These are phyloP conservation scores for Solanum lignicaule DNA, from an alignment of 257 asterid genomes.

Conservation along the genomic window DNA sequence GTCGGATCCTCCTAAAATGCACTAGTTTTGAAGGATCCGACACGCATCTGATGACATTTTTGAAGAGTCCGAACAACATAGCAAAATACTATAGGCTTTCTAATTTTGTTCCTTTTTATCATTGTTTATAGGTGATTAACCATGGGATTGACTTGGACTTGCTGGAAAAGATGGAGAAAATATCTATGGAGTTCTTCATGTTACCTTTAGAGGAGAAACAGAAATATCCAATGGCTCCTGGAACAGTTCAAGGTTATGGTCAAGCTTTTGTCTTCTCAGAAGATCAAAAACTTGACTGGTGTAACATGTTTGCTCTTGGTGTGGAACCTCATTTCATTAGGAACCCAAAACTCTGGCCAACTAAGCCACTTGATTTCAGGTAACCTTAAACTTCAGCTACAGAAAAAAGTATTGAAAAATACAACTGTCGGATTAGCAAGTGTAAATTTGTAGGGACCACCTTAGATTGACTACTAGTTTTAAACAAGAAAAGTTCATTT, in stretches of 20 bases:
- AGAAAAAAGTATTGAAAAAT: neutral
- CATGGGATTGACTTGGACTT: constrained; percentile 69
- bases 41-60: too few species aligned
- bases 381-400: neutral
- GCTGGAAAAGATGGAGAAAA: constrained; percentile 57
- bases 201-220: constrained; percentile 91
- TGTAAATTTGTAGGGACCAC: neutral
- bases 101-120: neutral
- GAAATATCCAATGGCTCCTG: constrained; percentile 85
- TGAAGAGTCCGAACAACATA: neutral
- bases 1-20: neutral
- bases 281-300: constrained; percentile 93
- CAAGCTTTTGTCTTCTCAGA: constrained; percentile 95
- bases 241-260: constrained; percentile 92
- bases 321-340: constrained; percentile 52
- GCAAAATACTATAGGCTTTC: neutral
- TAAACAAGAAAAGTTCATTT: neutral
- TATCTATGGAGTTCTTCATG: constrained; percentile 68
- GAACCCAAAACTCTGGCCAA: constrained; percentile 76
- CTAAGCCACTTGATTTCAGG: constrained; percentile 73
- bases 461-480: neutral
- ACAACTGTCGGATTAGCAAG: neutral
- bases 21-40: neutral
- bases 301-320: constrained; percentile 99
- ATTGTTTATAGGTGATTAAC: constrained; percentile 46